These are phyloP conservation scores for Alliaria petiolata DNA, from an alignment of 345 rosid species.

Conservation along the genomic window DNA sequence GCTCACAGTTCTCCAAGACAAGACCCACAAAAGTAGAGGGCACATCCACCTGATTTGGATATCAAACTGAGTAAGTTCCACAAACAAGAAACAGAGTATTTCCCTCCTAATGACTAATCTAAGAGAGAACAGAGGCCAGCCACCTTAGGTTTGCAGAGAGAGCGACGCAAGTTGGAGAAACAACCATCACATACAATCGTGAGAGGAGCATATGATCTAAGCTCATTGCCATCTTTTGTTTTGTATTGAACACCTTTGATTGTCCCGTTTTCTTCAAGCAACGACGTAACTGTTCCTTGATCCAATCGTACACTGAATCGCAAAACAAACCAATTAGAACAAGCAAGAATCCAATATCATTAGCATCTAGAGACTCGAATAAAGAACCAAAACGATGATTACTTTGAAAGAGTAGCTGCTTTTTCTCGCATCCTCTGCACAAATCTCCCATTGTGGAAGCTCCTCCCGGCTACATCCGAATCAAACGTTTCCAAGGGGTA, in stretches of 20 bases:
- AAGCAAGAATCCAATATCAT: neutral
- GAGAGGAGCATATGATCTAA: conserved; percentile 46
- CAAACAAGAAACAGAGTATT: neutral
- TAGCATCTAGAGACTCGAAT: too few relatives aligned
- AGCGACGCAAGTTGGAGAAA: conserved; percentile 47
- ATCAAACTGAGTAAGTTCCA: neutral
- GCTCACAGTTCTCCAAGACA: conserved; percentile 57
- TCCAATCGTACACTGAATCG: conserved; percentile 50
- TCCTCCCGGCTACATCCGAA: conserved; percentile 30
- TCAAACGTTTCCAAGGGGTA: conserved; percentile 28
- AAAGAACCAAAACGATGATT: neutral
- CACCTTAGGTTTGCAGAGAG: conserved; percentile 49
- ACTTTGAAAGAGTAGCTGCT: conserved; percentile 35
- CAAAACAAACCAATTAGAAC: neutral
- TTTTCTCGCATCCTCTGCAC: conserved; percentile 32
- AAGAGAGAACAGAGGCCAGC: neutral
- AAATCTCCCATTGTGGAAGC: conserved; percentile 36
- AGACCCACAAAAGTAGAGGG: conserved; percentile 63
- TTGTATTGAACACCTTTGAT: conserved; percentile 52
- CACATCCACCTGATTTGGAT: conserved; percentile 45
- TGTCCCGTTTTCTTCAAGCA: conserved; percentile 42
- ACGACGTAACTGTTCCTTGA: conserved; percentile 55
- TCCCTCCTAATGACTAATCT: too few relatives aligned
- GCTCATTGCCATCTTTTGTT: conserved; percentile 32
- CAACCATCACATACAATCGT: conserved; percentile 50